phyloP scores from a whole-genome alignment of 306 rosid species.

The Begonia fuchsioides region DNA sequence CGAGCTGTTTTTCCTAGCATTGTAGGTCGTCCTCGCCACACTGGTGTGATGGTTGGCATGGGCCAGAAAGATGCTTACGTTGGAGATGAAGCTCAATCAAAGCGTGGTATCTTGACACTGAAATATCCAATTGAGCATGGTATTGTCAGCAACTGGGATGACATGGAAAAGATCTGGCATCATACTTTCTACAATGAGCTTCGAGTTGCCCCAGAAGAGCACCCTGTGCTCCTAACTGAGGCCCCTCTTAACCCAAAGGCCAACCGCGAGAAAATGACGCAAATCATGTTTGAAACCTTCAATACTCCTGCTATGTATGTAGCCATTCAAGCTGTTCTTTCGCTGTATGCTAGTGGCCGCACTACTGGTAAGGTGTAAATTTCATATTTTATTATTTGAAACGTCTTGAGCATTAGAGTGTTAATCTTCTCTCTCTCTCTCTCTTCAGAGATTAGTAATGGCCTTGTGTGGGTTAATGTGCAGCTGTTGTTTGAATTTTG shows the following conservation, averaged over 20 bases:
- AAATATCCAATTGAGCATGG: conserved; percentile 98
- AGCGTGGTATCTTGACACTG: conserved; percentile 86
- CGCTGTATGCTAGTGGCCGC: conserved; percentile 89
- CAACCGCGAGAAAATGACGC: conserved; percentile 98
- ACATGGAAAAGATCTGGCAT: conserved; percentile 99
- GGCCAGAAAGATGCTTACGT: conserved; percentile 99
- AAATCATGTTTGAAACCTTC: conserved; percentile 97
- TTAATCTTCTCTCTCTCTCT: too few species aligned
- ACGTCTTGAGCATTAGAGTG: too few species aligned
- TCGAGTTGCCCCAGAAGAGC: conserved; percentile 98
- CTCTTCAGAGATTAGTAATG: too few species aligned
- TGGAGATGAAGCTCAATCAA: conserved; percentile 98
- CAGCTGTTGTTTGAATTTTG: too few species aligned
- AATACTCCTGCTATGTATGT: conserved; percentile 98
- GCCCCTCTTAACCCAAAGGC: conserved; percentile 98
- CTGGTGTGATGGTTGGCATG: conserved; percentile 99
- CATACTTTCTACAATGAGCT: conserved; percentile 97
- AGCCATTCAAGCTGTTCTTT: conserved; percentile 95
- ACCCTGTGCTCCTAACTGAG: conserved; percentile 92
- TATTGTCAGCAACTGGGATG: conserved; percentile 99
- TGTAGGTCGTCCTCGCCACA: conserved; percentile 98
- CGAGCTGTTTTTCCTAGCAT: conserved; percentile 99
- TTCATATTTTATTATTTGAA: too few species aligned
- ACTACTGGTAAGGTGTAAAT: conserved; percentile 10
- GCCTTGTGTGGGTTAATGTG: too few species aligned